phyloP scores from a whole-genome alignment of 169 alveolate genomes.

The Eimeria praecox region DNA sequence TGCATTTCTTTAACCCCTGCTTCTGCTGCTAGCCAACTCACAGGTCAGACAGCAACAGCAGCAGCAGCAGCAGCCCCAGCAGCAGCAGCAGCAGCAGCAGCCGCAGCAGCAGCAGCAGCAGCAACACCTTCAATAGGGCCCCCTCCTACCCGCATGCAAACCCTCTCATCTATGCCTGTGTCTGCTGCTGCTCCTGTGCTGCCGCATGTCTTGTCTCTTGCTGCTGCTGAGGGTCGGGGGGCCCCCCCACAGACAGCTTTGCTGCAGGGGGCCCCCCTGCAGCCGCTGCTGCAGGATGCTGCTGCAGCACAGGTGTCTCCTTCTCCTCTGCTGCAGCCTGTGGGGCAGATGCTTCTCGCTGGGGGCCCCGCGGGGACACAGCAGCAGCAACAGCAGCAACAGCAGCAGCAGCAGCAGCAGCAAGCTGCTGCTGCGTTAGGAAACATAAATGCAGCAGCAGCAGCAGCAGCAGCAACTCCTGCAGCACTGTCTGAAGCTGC shows the following conservation, averaged over 20 bases:
- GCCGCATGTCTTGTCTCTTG: background rate
- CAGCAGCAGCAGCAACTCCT: no score
- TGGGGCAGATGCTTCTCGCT: slow-evolving; percentile 20
- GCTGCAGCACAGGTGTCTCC: background rate
- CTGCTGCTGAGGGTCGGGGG: slow-evolving; percentile 13
- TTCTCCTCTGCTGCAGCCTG: background rate
- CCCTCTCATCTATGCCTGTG: background rate
- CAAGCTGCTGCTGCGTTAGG: no score
- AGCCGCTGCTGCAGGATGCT: background rate
- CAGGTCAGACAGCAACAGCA: background rate
- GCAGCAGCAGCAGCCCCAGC: slow-evolving; percentile 17
- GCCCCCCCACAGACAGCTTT: background rate
- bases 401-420: background rate
- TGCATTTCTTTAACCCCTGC: background rate
- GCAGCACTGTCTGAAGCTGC: no score
- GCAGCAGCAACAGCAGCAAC: background rate
- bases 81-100: background rate
- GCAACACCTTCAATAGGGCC: background rate
- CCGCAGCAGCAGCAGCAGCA: slow-evolving; percentile 14
- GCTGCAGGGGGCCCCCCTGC: background rate
- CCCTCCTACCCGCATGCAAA: background rate
- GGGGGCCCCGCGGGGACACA: background rate
- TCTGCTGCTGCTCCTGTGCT: slow-evolving; percentile 15
- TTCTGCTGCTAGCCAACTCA: background rate
- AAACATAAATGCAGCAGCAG: background rate